phyloP scores from a whole-genome alignment of 495 filamentous ascomycete genomes.

The Neurospora hispaniola region DNA sequence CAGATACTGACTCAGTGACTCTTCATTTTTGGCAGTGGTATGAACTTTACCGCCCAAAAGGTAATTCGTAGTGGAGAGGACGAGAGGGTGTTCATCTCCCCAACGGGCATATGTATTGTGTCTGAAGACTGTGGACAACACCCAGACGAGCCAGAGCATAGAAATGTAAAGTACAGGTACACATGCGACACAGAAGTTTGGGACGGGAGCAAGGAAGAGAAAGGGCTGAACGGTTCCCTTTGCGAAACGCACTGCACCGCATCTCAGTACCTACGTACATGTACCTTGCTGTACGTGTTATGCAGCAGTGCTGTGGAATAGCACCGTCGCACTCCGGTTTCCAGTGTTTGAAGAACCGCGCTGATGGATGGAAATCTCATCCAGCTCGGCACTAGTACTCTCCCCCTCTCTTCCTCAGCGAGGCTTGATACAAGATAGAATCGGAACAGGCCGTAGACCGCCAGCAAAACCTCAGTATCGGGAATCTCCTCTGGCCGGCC shows the following conservation, averaged over 20 bases:
- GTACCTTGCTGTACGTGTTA: background rate
- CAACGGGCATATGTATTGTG: background rate
- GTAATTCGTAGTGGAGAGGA: background rate
- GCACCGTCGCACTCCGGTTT: background rate
- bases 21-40: background rate
- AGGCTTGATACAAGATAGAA: background rate
- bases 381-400: background rate
- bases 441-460: background rate
- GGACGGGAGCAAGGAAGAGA: background rate
- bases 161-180: background rate
- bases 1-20: background rate
- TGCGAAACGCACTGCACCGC: background rate
- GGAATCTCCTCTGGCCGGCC: background rate
- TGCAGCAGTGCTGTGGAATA: background rate
- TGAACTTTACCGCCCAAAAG: background rate
- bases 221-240: background rate
- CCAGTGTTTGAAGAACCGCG: background rate
- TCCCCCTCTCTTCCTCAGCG: background rate
- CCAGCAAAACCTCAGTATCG: background rate
- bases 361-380: background rate
- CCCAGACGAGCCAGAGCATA: background rate
- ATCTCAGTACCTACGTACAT: background rate
- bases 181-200: background rate
- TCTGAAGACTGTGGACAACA: background rate
- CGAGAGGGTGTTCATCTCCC: background rate